Evolutionary conservation across 208 protist species (phyloP).

Genomic region (Leishmania arabica): DNA sequence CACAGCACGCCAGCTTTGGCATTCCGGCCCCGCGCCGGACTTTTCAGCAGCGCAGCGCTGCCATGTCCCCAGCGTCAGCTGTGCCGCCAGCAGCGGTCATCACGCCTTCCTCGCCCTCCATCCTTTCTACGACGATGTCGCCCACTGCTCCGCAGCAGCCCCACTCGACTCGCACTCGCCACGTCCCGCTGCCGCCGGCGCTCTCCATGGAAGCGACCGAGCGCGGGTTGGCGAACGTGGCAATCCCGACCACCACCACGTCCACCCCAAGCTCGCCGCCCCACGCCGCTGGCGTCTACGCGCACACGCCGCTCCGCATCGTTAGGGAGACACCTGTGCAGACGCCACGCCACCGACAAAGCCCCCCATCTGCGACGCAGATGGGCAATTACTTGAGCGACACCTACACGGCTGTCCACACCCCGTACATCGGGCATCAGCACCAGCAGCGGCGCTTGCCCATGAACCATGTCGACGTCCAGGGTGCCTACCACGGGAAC

Average conservation of each 20-base stretch:
- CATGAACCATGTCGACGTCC: neutral
- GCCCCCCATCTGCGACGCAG: neutral
- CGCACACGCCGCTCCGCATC: neutral
- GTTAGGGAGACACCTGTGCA: neutral
- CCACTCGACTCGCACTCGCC: neutral
- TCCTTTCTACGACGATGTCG: neutral
- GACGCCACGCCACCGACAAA: neutral
- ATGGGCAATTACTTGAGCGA: neutral
- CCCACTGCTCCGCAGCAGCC: neutral
- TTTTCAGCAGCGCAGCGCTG: neutral
- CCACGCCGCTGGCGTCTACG: neutral
- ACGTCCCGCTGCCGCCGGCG: neutral
- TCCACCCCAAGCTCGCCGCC: conserved; percentile 7
- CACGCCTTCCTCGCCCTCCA: neutral
- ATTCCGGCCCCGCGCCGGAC: neutral
- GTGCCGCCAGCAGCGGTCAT: neutral
- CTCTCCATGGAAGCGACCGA: neutral
- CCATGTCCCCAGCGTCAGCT: neutral
- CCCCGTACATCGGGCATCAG: neutral
- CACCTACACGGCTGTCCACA: neutral
- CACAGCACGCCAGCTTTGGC: neutral
- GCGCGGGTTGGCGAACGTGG: neutral
- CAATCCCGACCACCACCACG: conserved; percentile 6
- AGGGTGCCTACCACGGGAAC: neutral
- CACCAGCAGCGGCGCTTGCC: neutral